Base-by-base conservation (phyloP, 495 filamentous ascomycete genomes). In the Polyplosphaeria fusca region DNA sequence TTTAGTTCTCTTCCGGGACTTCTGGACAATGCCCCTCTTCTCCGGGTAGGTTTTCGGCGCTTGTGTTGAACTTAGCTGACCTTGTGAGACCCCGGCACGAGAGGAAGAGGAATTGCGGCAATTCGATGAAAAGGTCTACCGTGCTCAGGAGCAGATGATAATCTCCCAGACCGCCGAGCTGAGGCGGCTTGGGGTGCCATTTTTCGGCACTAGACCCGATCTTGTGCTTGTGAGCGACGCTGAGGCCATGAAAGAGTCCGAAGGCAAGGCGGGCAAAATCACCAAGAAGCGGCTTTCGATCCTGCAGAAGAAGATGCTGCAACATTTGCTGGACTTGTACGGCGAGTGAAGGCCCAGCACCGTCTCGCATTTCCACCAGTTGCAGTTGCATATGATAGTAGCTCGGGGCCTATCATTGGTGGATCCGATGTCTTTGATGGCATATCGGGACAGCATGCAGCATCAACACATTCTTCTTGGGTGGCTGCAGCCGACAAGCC, bases 101-200 rank as follows among this genome's bases (percentile, higher is more conserved):
- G 71, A 81, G 32, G 64, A 73, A 13, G 70, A 75, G 16, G 86
- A 87, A 63, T 68, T 88, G 3, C 55, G 68, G 30, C 64, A 69
- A 11, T 87, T 82, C 61, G 83, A 86, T 61, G 59, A 65, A 22
- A 86, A 86, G 55, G 80, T 87, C 32, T 76, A 85, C 58, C 73
- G 65, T 38, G 84, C 84, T 18, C 78, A 76, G 30, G 67, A 58
- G 16, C 70, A 82, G 20, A 86, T 89, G 84, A 75, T 77, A 0
- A 70, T 74, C 7, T 77, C 80, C 4, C 79, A 84, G 66, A 69
- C 66, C 5, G 53, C 66, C 12, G 83, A 85, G 62, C 67, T 89
- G 22, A 74, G 76, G 30, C 72, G 61, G 5, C 63, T 86, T 49
- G 77, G 78, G 3, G 80, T 88, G 28, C 86, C 86, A 0, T 88